Evolutionary conservation across 2,329 filamentous ascomycete genomes (phyloP), one percentile per base, ranked within the genome.

Genomic region (Podosphaera fusca): DNA sequence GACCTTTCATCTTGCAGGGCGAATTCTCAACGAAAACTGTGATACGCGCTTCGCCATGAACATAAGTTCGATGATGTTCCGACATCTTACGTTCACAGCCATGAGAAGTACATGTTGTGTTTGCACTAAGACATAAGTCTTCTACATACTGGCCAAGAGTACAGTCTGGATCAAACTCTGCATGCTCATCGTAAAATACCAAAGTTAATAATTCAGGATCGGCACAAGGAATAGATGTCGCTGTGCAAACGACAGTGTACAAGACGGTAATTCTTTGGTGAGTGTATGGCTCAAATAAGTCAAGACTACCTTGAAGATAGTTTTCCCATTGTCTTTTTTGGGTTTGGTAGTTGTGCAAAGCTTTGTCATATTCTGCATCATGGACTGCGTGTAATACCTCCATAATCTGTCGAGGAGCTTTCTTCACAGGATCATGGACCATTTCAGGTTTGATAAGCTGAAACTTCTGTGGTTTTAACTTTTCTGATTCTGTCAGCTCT

Each of bases 251-350:
- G 31, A 92, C 80, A 14, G 90, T 96, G 70, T 94, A 94, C 7
- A 98, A 73, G 1, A 96, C 86, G 9, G 94, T 87, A 59, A 98
- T 95, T 65, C 92, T 95, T 65, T 98, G 92, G 66, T 98, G 94
- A 0, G 87, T 85, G 66, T 88, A 92, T 0, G 94, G 92, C 66
- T 98, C 88, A 63, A 95, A 98, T 1, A 96, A 75, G 65, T 94
- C 85, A 36, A 85, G 74, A 62, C 92, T 94, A 12, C 87, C 87
- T 55, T 90, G 82, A 30, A 95, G 83, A 64, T 95, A 95, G 34
- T 87, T 86, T 67, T 98, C 92, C 92, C 92, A 98, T 63, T 95
- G 89, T 35, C 87, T 80, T 58, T 88, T 95, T 67, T 96, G 90
- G 0, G 87, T 95, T 67, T 88, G 80, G 67, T 96, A 98, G 63